A percentile compares a stretch with the other conserved stretches of the same genome.
These are phyloP conservation scores for Schwanniomyces occidentalis DNA, from an alignment of 805 yeast species.

Conservation along the genomic window DNA sequence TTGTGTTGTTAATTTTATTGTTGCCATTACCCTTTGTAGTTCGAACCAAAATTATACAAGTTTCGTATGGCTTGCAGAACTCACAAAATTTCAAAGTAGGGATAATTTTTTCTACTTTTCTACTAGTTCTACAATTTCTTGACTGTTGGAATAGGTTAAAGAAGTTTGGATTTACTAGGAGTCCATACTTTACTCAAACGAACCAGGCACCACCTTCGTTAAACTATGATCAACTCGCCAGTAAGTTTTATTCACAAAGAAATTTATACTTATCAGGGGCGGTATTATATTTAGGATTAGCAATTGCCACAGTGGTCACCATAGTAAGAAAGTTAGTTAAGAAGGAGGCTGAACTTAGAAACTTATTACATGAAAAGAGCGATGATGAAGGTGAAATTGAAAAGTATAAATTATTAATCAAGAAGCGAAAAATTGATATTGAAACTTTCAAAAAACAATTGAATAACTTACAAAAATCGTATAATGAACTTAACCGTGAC, in stretches of 20 bases:
- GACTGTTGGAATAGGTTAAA: conserved; percentile 53
- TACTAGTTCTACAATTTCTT: conserved; percentile 51
- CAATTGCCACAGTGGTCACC: conserved; percentile 54
- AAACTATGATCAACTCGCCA: conserved; percentile 53
- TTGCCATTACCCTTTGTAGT: conserved; percentile 55
- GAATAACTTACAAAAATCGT: conserved; percentile 49
- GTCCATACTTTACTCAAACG: conserved; percentile 20
- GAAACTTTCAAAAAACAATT: conserved; percentile 52
- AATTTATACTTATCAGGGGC: conserved; percentile 65
- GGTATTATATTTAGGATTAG: conserved; percentile 53
- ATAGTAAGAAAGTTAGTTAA: conserved; percentile 53
- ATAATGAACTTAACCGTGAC: conserved; percentile 37
- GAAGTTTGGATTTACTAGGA: conserved; percentile 18
- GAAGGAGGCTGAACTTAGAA: conserved; percentile 37
- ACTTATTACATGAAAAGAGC: conserved; percentile 11
- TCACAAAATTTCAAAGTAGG: conserved; percentile 48
- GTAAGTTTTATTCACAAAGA: conserved; percentile 63
- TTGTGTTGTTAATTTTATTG: conserved; percentile 44
- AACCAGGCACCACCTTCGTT: conserved; percentile 19
- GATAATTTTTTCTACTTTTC: conserved; percentile 35
- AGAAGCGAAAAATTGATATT: conserved; percentile 44
- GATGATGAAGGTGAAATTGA: conserved; percentile 27
- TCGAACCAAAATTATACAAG: conserved; percentile 43
- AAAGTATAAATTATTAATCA: conserved; percentile 36
- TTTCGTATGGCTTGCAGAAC: conserved; percentile 32